Evolutionary conservation across 208 protist genomes (phyloP).

Genomic region (Perkinsela sp.): DNA sequence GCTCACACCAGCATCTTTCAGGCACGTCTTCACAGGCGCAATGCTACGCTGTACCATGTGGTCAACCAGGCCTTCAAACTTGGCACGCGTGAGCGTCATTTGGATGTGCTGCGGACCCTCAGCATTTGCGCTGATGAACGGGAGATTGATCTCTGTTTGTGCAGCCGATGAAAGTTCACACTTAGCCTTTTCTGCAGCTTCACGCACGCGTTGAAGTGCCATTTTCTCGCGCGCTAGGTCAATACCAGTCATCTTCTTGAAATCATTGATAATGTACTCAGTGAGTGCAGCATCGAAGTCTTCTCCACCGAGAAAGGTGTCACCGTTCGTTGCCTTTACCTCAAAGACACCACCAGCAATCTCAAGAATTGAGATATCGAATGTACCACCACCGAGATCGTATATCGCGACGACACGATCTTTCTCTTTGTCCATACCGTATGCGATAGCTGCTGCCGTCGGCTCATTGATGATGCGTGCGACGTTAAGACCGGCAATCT

Average conservation of each 20-base stretch:
- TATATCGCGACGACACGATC: conserved; percentile 32
- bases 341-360: conserved; percentile 85
- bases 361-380: conserved; percentile 91
- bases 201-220: conserved; percentile 78
- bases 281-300: conserved; percentile 83
- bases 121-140: conserved; percentile 74
- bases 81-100: conserved; percentile 50
- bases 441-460: conserved; percentile 95
- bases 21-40: conserved; percentile 34
- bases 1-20: conserved; percentile 52
- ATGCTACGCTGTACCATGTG: conserved; percentile 32
- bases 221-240: conserved; percentile 74
- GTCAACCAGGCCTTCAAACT: conserved; percentile 62
- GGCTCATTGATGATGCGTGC: conserved; percentile 99
- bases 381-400: conserved; percentile 83
- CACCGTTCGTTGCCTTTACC: conserved; percentile 84
- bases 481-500: conserved; percentile 83
- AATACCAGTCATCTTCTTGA: conserved; percentile 67
- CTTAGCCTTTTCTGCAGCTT: conserved; percentile 91
- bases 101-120: conserved; percentile 58
- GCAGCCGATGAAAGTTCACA: conserved; percentile 70
- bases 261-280: conserved; percentile 58
- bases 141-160: conserved; percentile 73
- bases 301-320: conserved; percentile 94
- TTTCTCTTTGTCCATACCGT: conserved; percentile 85